phyloP scores from a whole-genome alignment of 345 rosid species.

The Anastatica hierochuntica region DNA sequence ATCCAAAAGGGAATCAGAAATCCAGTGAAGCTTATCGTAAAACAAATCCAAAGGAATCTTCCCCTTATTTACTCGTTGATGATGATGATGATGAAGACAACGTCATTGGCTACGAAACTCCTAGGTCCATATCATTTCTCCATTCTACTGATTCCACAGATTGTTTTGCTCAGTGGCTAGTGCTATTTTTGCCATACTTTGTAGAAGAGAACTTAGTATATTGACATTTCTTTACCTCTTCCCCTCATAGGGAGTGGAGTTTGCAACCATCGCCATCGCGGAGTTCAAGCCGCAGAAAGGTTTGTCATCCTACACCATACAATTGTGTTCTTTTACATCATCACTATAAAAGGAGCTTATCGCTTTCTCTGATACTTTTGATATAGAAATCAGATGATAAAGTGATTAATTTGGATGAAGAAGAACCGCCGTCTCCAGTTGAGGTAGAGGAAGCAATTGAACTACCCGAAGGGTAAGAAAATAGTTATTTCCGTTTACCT shows the following conservation, averaged over 20 bases:
- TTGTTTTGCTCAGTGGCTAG: background rate
- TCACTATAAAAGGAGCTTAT: background rate
- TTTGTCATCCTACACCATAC: conserved; percentile 7
- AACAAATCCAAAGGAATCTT: conserved; percentile 22
- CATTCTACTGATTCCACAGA: background rate
- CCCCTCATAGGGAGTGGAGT: conserved; percentile 31
- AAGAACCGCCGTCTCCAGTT: conserved; percentile 35
- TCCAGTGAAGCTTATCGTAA: conserved; percentile 3
- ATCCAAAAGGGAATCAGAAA: conserved; percentile 5
- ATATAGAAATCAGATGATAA: conserved; percentile 34
- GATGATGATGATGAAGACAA: conserved; percentile 14
- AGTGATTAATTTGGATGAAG: conserved; percentile 66
- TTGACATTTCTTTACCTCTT: background rate
- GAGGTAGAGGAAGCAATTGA: conserved; percentile 23
- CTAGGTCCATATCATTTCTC: conserved; percentile 13
- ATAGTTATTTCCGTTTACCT: conserved; percentile 7
- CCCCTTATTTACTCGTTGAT: conserved; percentile 19
- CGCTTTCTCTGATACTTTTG: background rate
- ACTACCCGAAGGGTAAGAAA: conserved; percentile 47
- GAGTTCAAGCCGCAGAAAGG: conserved; percentile 40
- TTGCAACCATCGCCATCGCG: conserved; percentile 17
- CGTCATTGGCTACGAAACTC: conserved; percentile 8
- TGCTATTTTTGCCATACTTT: background rate
- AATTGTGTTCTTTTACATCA: background rate
- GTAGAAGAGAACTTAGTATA: background rate